phyloP scores from a whole-genome alignment of 129 eudicot genomes.

The Logfia minima region DNA sequence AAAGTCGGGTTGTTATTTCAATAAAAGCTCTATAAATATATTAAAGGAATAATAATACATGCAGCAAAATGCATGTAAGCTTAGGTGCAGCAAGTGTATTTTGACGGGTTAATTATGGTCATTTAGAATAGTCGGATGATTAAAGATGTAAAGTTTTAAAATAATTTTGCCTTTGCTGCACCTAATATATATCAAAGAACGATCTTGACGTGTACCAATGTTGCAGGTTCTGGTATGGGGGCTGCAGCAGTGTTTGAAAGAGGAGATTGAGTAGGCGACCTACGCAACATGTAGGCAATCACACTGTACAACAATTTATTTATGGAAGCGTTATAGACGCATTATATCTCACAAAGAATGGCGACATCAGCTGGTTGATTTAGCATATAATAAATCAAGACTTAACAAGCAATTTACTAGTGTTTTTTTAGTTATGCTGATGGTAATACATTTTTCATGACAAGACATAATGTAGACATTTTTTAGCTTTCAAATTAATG shows the following conservation, averaged over 20 bases:
- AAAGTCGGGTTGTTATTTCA: no score
- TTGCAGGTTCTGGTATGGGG: slow-evolving; percentile 75
- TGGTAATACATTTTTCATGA: not conserved
- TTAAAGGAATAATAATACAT: no score
- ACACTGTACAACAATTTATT: not conserved
- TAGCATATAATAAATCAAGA: not conserved
- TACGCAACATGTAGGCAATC: not conserved
- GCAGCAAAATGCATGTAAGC: no score
- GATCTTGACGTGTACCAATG: not conserved
- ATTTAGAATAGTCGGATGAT: not conserved
- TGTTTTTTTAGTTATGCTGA: not conserved
- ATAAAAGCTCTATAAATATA: no score
- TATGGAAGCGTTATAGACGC: slow-evolving; percentile 1
- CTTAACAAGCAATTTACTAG: not conserved
- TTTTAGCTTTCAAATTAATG: not conserved
- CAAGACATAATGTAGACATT: not conserved
- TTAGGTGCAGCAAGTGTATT: no score
- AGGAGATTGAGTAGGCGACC: slow-evolving; percentile 43
- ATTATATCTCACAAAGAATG: slow-evolving; percentile 3
- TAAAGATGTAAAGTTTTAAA: no score
- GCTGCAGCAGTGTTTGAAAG: slow-evolving; percentile 80
- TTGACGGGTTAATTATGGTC: no score
- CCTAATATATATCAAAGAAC: not conserved
- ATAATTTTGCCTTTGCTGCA: not conserved
- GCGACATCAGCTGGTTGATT: not conserved